Evolutionary conservation across 2,329 filamentous ascomycete genomes (phyloP).

Genomic region (Talaromyces atroroseus): DNA sequence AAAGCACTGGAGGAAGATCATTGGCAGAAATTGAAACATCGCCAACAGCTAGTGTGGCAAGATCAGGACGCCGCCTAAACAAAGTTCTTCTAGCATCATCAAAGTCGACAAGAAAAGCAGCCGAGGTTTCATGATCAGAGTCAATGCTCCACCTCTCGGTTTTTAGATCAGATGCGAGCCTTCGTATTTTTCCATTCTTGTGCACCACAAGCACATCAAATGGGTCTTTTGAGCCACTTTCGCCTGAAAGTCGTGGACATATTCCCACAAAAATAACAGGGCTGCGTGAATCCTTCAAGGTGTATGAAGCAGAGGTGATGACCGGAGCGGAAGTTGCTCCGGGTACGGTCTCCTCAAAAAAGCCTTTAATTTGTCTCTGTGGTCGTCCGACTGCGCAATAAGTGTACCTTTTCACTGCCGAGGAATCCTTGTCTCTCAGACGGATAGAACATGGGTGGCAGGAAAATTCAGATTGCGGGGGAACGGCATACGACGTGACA

Average conservation of each 20-base stretch:
- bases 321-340: slow-evolving; percentile 27
- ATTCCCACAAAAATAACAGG: slow-evolving; percentile 35
- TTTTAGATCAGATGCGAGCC: slow-evolving; percentile 36
- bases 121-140: slow-evolving; percentile 27
- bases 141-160: slow-evolving; percentile 37
- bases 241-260: slow-evolving; percentile 24
- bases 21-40: slow-evolving; percentile 24
- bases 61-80: slow-evolving; percentile 36
- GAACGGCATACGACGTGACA: slow-evolving; percentile 56
- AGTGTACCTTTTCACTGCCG: slow-evolving; percentile 48
- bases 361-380: slow-evolving; percentile 50
- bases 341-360: slow-evolving; percentile 44
- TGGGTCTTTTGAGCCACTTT: slow-evolving; percentile 22
- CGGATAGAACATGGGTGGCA: slow-evolving; percentile 56
- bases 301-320: slow-evolving; percentile 37
- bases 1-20: slow-evolving; percentile 31
- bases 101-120: slow-evolving; percentile 36
- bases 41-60: slow-evolving; percentile 32
- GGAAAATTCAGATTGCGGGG: slow-evolving; percentile 54
- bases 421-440: slow-evolving; percentile 42
- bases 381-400: slow-evolving; percentile 49
- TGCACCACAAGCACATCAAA: slow-evolving; percentile 41
- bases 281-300: slow-evolving; percentile 32
- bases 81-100: slow-evolving; percentile 38
- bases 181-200: slow-evolving; percentile 38